phyloP scores from a whole-genome alignment of 306 rosid genomes.

The Casuarina equisetifolia region DNA sequence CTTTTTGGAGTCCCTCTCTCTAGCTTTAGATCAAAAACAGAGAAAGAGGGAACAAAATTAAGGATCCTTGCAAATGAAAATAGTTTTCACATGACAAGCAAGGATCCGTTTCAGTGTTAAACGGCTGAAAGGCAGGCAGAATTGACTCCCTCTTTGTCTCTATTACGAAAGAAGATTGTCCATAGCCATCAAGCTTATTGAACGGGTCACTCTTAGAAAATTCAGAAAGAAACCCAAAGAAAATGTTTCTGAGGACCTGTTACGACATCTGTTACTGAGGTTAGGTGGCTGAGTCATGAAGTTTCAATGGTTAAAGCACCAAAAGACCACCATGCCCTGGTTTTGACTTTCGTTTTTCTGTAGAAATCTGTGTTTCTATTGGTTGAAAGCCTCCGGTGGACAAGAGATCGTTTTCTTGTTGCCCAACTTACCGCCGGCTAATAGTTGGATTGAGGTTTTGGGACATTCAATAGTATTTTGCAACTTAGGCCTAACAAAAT shows the following conservation, averaged over 20 bases:
- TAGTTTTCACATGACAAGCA: conserved; percentile 40
- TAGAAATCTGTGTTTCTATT: neutral
- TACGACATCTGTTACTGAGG: neutral
- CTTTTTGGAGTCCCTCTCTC: neutral
- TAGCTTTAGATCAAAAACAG: conserved; percentile 28
- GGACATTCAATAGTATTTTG: too few relatives aligned
- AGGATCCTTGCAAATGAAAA: conserved; percentile 13
- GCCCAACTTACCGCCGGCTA: neutral
- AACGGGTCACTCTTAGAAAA: neutral
- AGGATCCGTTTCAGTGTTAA: conserved; percentile 38
- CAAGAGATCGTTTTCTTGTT: conserved; percentile 3
- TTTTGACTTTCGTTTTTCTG: conserved; percentile 22
- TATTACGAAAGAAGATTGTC: neutral
- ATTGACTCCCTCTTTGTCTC: conserved; percentile 33
- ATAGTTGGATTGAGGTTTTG: neutral
- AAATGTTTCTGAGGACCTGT: neutral
- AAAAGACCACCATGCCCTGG: conserved; percentile 17
- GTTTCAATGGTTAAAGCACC: neutral
- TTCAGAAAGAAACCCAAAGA: neutral
- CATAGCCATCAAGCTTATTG: neutral
- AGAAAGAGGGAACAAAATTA: conserved; percentile 23
- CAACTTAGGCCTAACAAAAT: too few relatives aligned
- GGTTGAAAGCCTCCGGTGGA: neutral
- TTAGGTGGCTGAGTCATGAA: neutral
- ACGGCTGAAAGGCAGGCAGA: conserved; percentile 28